Evolutionary conservation across 257 asterid species (phyloP), one percentile per base, ranked within the genome.

Genomic region (Przewalskia tangutica): DNA sequence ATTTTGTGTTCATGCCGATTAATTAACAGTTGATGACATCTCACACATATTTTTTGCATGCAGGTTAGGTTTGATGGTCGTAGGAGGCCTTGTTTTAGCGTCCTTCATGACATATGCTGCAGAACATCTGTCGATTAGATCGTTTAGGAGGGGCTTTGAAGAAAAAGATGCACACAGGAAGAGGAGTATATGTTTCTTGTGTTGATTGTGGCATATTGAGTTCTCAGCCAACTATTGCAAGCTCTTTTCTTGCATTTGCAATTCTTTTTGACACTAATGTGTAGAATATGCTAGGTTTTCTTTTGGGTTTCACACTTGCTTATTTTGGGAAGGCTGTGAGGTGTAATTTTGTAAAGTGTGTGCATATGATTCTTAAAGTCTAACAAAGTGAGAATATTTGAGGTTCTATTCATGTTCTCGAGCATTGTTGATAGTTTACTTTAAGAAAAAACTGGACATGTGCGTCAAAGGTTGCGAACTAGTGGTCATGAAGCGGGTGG

Each of bases 1-100:
- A 12, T 13, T 4, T n/a, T 5, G 17, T 38, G 66, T 51, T 40
- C 65, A 6, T 40, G 46, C 13, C 4, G 8, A 66, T 27, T 8
- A 40, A 75, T 23, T 80, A 65, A 62, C 77, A 32, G n/a, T 60
- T 54, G 54, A 63, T 8, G 82, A 80, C 87, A 59, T 3, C 79
- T 53, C 10, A 3, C 63, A 23, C 51, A 44, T 59, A 51, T 83
- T 40, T 54, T 50, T 82, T 50, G 11, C 32, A 65, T 10, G 79
- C 97, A 95, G 99, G 89, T 82, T 95, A 85, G 98, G 94, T 80
- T 83, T 91, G 89, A 92, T 95, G 97, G 97, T 88, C 32, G 90
- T 71, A 38, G 89, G 87, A 48, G 98, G 99, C 85, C 67, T 95
- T 64, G 44, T 90, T 79, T 88, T 95, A 85, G 95, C 89, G 38